phyloP scores from a whole-genome alignment of 1,284 basidiomycete species.

The Pseudozyma thailandica region DNA sequence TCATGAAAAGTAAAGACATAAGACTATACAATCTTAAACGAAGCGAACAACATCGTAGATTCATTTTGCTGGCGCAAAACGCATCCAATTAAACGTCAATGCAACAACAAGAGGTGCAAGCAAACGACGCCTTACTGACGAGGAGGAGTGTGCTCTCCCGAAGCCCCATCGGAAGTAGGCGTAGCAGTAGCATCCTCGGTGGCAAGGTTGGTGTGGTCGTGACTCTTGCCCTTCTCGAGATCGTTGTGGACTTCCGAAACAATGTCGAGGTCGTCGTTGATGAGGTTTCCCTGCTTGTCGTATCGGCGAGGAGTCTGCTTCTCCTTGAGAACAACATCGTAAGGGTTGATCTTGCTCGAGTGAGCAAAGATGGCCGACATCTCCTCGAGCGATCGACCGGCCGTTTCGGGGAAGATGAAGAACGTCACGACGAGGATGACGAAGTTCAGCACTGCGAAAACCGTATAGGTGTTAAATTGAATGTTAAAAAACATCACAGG shows the following conservation, averaged over 20 bases:
- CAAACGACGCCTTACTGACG: constrained; percentile 6
- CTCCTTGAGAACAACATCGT: constrained; percentile 60
- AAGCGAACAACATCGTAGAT: neutral
- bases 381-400: constrained; percentile 61
- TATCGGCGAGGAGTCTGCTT: constrained; percentile 57
- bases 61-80: no score
- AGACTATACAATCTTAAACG: neutral
- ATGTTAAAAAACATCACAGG: constrained; percentile 45
- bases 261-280: constrained; percentile 52
- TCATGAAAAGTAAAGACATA: neutral
- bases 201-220: constrained; percentile 22
- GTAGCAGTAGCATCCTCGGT: constrained; percentile 38
- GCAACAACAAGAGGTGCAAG: constrained; percentile 7
- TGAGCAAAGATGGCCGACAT: constrained; percentile 62
- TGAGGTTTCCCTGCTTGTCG: constrained; percentile 55
- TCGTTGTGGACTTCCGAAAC: constrained; percentile 31
- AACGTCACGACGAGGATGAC: constrained; percentile 47
- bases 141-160: constrained; percentile 25
- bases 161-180: constrained; percentile 31
- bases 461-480: constrained; percentile 46
- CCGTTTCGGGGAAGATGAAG: constrained; percentile 64
- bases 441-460: constrained; percentile 57
- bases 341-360: constrained; percentile 59
- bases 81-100: neutral
- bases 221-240: constrained; percentile 36